phyloP scores from a whole-genome alignment of 2,329 filamentous ascomycete species.

The Cercospora sp. region DNA sequence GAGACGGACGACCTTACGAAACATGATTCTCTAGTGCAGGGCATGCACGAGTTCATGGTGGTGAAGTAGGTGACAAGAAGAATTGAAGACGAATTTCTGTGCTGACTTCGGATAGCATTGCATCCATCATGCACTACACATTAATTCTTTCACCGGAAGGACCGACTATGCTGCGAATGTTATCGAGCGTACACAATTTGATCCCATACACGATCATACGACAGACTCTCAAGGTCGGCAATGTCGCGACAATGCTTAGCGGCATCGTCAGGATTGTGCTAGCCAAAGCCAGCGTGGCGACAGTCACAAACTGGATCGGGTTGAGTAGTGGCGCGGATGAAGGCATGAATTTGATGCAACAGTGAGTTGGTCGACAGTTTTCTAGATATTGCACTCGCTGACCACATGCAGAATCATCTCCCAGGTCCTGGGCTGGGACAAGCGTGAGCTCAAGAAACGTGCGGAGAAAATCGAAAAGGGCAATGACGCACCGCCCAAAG shows the following conservation, averaged over 20 bases:
- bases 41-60: slow-evolving; percentile 66
- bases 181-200: slow-evolving; percentile 68
- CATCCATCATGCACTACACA: slow-evolving; percentile 71
- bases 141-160: slow-evolving; percentile 74
- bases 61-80: slow-evolving; percentile 59
- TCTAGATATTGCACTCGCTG: neutral
- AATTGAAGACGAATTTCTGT: neutral
- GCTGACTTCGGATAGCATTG: slow-evolving; percentile 53
- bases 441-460: slow-evolving; percentile 66
- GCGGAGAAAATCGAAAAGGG: slow-evolving; percentile 64
- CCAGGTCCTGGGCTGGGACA: slow-evolving; percentile 71
- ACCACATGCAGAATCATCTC: slow-evolving; percentile 63
- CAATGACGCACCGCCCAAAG: slow-evolving; percentile 59
- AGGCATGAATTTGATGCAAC: slow-evolving; percentile 77
- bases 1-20: slow-evolving; percentile 63
- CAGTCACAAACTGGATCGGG: slow-evolving; percentile 77
- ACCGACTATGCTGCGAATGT: slow-evolving; percentile 68
- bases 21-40: slow-evolving; percentile 62
- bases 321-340: slow-evolving; percentile 69
- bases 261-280: slow-evolving; percentile 71
- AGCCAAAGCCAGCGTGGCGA: slow-evolving; percentile 73
- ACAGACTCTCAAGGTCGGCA: slow-evolving; percentile 73
- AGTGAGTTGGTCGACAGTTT: slow-evolving; percentile 37
- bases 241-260: slow-evolving; percentile 78
- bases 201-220: slow-evolving; percentile 70